A percentile compares a stretch with the other conserved stretches of the same genome.
Evolutionary conservation across 306 rosid genomes (phyloP).

Genomic region (Hylodesmum podocarpum): DNA sequence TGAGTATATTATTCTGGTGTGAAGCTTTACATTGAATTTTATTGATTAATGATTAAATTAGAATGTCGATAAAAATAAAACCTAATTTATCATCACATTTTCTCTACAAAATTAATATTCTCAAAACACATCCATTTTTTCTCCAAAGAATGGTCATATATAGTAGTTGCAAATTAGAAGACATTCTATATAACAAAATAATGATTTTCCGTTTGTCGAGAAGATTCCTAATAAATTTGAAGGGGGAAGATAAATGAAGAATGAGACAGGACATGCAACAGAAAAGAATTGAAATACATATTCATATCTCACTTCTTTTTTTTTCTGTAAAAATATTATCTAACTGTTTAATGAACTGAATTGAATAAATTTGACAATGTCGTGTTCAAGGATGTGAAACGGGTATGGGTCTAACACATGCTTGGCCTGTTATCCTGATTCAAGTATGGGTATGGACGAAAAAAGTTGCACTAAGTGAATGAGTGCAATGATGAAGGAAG

Average conservation of each 20-base stretch:
- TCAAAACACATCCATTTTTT: not conserved
- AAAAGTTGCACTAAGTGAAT: slow-evolving; percentile 17
- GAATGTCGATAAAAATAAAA: not conserved
- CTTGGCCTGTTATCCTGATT: not conserved
- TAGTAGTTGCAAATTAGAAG: not conserved
- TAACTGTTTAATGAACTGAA: not conserved
- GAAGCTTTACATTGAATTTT: not conserved
- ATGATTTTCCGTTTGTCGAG: not conserved
- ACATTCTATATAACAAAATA: not conserved
- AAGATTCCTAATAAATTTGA: not conserved
- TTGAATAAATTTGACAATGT: not conserved
- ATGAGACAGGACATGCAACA: not conserved
- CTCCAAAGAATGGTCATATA: not conserved
- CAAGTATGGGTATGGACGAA: slow-evolving; percentile 14
- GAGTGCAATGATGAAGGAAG: not conserved
- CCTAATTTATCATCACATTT: not conserved
- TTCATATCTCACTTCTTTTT: not conserved
- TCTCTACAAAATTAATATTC: not conserved
- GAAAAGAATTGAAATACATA: not conserved
- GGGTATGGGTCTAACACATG: not conserved
- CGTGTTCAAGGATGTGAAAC: not conserved
- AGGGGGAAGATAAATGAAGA: not conserved
- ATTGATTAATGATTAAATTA: not conserved
- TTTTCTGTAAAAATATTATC: not conserved
- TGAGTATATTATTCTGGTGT: not conserved